phyloP scores from a whole-genome alignment of 1,284 basidiomycete species.

The Austroboletus novae-zelandiae region DNA sequence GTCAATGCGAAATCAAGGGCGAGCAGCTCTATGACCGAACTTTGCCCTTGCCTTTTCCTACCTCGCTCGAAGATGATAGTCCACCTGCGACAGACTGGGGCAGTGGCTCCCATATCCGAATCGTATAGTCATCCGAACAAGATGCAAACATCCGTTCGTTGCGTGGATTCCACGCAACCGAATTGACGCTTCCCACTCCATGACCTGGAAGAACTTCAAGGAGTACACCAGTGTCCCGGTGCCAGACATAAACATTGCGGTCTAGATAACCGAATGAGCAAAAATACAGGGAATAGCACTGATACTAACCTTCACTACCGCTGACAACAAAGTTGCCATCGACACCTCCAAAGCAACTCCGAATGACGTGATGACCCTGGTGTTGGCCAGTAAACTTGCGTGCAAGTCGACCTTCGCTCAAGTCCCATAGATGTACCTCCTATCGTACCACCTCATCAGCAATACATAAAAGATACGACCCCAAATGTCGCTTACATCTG shows the following conservation, averaged over 20 bases:
- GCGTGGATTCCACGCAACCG: conserved; percentile 93
- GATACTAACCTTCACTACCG: conserved; percentile 84
- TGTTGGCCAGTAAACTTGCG: conserved; percentile 82
- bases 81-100: too few species aligned
- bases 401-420: conserved; percentile 65
- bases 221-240: conserved; percentile 79
- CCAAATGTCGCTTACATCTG: conserved; percentile 60
- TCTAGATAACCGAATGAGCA: conserved; percentile 46
- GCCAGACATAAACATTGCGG: conserved; percentile 93
- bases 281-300: not conserved
- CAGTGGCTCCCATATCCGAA: conserved; percentile 61
- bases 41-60: conserved; percentile 40
- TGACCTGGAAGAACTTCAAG: conserved; percentile 87
- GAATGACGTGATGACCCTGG: conserved; percentile 81
- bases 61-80: too few species aligned
- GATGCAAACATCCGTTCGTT: conserved; percentile 90
- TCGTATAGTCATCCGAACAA: conserved; percentile 84
- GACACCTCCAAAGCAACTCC: conserved; percentile 92
- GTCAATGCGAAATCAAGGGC: conserved; percentile 28
- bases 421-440: conserved; percentile 89
- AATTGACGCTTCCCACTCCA: conserved; percentile 85
- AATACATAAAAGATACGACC: conserved; percentile 2
- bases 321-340: conserved; percentile 89
- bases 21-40: conserved; percentile 30
- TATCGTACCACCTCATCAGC: conserved; percentile 33